Base-by-base conservation (phyloP, 2,329 filamentous ascomycete genomes). In the Trichoderma hamatum region DNA sequence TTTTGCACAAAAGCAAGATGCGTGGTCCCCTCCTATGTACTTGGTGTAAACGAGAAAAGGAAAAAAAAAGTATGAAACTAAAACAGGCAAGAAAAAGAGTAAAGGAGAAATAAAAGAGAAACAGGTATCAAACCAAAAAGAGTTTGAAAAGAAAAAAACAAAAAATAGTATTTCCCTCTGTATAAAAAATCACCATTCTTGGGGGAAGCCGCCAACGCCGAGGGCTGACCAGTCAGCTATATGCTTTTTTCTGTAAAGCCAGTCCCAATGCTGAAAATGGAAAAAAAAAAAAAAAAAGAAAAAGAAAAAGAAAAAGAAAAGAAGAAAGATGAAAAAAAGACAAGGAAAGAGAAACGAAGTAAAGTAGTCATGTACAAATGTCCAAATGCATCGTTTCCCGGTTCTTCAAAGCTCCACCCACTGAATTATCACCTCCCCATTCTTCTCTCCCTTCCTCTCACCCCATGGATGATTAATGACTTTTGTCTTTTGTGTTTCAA, bases 251-350 rank as follows among this genome's bases (percentile, higher is more conserved):
- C 16, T 64, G 32, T 36, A 24, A 49, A 30, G 49, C 65, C 55
- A 66, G 69, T 65, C 64, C 70, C 34, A 68, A 72, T 71, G 70
- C 69, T 66, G 69, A 69, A 56, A 46, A 55, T 56, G 66, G 58
- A 49, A 43, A 26, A 26, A 32, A 34, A 28, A 49, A 39, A 19
- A 7, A 3, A 5, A 21, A 26, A 34, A 66, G 43, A 19, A 63
- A 43, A 52, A 63, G 30, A 6, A 24, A n/a, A 21, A 26, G 28
- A 46, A 21, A 55, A 65, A 30, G 24, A 52, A 43, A 52, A 63
- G 21, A 7, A 19, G 10, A 34, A 30, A 30, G 9, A 7, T 5
- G 16, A 36, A n/a, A 46, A 16, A 55, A 65, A 21, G 34, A 63
- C 60, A 52, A 63, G 21, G 7, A 19, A 14, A 36, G 28, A 46